These are phyloP conservation scores for Nemania serpens DNA, from an alignment of 2,329 filamentous ascomycete species.

Conservation along the genomic window DNA sequence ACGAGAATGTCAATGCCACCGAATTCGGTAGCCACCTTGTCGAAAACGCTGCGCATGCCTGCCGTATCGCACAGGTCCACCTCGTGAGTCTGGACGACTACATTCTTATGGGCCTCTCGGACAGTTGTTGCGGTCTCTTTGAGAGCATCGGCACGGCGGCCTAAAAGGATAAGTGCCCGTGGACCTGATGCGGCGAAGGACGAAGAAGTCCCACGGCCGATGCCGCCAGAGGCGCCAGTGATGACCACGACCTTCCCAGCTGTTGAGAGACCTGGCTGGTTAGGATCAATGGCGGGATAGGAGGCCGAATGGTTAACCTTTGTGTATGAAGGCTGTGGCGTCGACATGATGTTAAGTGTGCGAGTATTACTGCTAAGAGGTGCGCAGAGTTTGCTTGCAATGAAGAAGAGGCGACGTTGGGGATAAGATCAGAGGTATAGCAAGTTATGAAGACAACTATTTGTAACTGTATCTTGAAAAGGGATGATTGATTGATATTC, in stretches of 20 bases:
- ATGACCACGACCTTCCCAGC: conserved; percentile 42
- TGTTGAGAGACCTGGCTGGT: conserved; percentile 23
- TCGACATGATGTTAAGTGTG: background rate
- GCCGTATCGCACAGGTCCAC: conserved; percentile 33
- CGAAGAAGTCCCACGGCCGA: conserved; percentile 43
- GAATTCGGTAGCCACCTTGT: conserved; percentile 22
- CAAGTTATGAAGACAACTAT: too few relatives aligned
- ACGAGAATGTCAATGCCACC: conserved; percentile 46
- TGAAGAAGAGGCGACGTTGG: background rate
- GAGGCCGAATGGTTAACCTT: conserved; percentile 20
- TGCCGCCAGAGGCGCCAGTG: conserved; percentile 44
- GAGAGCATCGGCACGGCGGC: conserved; percentile 25
- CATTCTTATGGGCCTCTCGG: background rate
- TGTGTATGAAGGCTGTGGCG: conserved; percentile 28
- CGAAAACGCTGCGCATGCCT: conserved; percentile 32
- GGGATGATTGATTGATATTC: too few relatives aligned
- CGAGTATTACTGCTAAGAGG: background rate
- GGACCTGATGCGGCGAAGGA: conserved; percentile 43
- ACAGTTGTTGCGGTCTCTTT: conserved; percentile 19
- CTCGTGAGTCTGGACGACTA: conserved; percentile 33
- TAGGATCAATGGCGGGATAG: conserved; percentile 25
- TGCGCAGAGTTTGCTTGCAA: background rate
- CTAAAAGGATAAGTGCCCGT: conserved; percentile 23
- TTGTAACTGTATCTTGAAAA: too few relatives aligned
- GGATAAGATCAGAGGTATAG: too few relatives aligned